Conservation (phyloP, 2,329 filamentous ascomycete genomes). For the Leptodontidium sp. region DNA sequence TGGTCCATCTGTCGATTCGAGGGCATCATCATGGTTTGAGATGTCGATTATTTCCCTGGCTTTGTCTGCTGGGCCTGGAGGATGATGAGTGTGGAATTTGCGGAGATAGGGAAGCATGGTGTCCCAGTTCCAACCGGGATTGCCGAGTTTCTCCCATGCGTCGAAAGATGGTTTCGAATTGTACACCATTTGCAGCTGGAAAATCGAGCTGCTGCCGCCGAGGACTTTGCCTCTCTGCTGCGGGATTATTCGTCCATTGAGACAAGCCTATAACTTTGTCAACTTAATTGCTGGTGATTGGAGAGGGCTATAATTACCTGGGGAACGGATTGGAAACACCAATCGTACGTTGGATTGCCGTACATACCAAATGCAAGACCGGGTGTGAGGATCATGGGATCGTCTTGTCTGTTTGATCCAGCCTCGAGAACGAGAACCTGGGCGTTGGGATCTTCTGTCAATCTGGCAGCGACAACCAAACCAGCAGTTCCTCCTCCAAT, state of each 20-base stretch:
- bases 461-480: constrained; percentile 57
- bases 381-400: constrained; percentile 49
- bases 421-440: constrained; percentile 57
- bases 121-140: constrained; percentile 51
- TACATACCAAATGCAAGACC: constrained; percentile 46
- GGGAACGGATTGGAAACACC: constrained; percentile 48
- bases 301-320: constrained; percentile 43
- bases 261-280: constrained; percentile 14
- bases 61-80: constrained; percentile 42
- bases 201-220: constrained; percentile 48
- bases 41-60: constrained; percentile 11
- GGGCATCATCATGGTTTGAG: constrained; percentile 15
- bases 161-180: constrained; percentile 36
- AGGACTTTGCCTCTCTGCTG: constrained; percentile 48
- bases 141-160: constrained; percentile 51
- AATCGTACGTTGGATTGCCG: constrained; percentile 49
- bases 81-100: constrained; percentile 29
- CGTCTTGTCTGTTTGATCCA: constrained; percentile 48
- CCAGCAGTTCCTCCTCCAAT: constrained; percentile 54
- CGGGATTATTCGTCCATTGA: constrained; percentile 35
- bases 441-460: constrained; percentile 58
- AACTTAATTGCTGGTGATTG: constrained; percentile 28
- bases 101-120: constrained; percentile 26
- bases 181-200: constrained; percentile 33
- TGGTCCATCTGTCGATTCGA: constrained; percentile 25